Base-by-base conservation (phyloP, 352 stramenopile species). In the Globisporangium ultimum region DNA sequence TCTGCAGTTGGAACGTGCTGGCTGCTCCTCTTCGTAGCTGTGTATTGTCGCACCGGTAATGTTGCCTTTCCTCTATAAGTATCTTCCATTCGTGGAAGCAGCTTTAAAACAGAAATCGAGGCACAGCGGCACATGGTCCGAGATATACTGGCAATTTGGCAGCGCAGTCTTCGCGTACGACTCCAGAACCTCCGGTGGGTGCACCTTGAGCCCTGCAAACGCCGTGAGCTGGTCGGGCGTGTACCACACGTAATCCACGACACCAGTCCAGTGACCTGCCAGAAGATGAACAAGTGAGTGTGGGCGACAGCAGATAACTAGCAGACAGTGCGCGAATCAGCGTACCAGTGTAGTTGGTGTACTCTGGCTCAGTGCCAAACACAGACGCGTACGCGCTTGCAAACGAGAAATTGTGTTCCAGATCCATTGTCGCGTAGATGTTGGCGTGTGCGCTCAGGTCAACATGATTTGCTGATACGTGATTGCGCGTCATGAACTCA, bases 171-270 rank as follows among this genome's bases (percentile, higher is more conserved):
- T 96, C 15, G 78, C 65, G 72, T 96, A 91, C 32, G 76, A 68
- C 32, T 92, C 87, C 46, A 99, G 71, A 55, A 96, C 79, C 56
- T 89, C 73, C 48, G 96, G 91, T 38, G 91, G 70, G 24, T 97
- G 97, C 55, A 99, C 88, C 41, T 96, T 93, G 22, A 98, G 89
- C 0, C 96, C 94, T 3, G 93, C 95, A 50, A 99, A 87, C 22
- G 97, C 90, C 53, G 87, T 91, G 53, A 99, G 70, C 66, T 94
- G 90, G 66, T 95, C 85, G 9, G 86, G 79, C 17, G 90, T 97
- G 80, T 98, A 98, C 96, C 97, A 99, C 63, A 99, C 96, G 70
- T 99, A 99, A 74, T 99, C 97, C 47, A 96, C 77, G 12, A 97
- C 86, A 38, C 97, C 97, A 50, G 90, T 95, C 90, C 98, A 99